phyloP scores from a whole-genome alignment of 805 yeast genomes.

The Ogataea populi-albae region DNA sequence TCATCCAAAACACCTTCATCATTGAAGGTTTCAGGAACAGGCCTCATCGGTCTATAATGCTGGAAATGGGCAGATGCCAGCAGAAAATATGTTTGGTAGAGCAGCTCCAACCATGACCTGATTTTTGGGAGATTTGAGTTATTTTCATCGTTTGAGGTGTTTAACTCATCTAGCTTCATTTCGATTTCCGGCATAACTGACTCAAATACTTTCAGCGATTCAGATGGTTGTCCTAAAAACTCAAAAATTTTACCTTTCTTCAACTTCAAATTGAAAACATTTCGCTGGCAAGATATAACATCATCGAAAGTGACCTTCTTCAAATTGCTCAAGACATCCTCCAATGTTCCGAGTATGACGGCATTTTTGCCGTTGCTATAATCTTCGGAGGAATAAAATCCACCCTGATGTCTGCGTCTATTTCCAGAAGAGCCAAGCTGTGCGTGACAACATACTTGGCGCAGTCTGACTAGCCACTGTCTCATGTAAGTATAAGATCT shows the following conservation, averaged over 20 bases:
- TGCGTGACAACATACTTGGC: constrained; percentile 86
- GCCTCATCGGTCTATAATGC: constrained; percentile 37
- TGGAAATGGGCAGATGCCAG: constrained; percentile 74
- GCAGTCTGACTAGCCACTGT: constrained; percentile 62
- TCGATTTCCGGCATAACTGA: constrained; percentile 36
- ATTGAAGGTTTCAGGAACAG: constrained; percentile 32
- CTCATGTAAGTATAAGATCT: constrained; percentile 49
- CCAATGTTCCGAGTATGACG: constrained; percentile 47
- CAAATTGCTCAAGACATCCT: constrained; percentile 67
- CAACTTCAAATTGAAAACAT: constrained; percentile 41
- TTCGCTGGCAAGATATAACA: constrained; percentile 47
- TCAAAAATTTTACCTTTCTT: constrained; percentile 73
- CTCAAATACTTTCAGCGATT: constrained; percentile 49
- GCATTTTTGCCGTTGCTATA: constrained; percentile 12
- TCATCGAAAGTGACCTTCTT: constrained; percentile 52
- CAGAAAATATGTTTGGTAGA: constrained; percentile 78
- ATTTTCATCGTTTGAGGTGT: constrained; percentile 9
- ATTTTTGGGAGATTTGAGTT: constrained; percentile 25
- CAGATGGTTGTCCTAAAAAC: constrained; percentile 45
- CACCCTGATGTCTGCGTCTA: constrained; percentile 6
- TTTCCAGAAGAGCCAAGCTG: constrained; percentile 30
- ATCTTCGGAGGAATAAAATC: constrained; percentile 9
- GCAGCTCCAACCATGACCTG: constrained; percentile 52
- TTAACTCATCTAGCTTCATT: constrained; percentile 17
- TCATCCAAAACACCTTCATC: constrained; percentile 21